A percentile compares a stretch with the other conserved stretches of the same genome.
Conservation (phyloP, 73 alveolate species). For the Stentor roeselii region DNA sequence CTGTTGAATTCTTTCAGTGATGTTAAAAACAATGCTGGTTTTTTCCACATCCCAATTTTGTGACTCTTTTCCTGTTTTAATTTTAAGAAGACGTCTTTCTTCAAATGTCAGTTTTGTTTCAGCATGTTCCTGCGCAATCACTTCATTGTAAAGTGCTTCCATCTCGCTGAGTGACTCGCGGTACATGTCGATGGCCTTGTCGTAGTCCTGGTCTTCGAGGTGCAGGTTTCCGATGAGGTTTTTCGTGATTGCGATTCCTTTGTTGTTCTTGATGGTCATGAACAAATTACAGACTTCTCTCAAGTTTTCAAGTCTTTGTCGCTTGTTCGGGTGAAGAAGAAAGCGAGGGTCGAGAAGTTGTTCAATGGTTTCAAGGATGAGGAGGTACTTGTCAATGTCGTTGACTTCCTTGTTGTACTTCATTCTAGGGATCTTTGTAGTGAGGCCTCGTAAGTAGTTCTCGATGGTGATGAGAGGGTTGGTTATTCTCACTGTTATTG, state of each 20-base stretch:
- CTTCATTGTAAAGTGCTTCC: background rate
- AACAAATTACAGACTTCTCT: background rate
- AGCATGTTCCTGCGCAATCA: slow-evolving; percentile 2
- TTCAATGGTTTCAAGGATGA: background rate
- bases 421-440: background rate
- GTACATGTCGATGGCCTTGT: background rate
- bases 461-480: background rate
- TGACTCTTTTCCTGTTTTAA: background rate
- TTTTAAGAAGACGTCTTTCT: background rate
- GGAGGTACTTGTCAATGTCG: background rate
- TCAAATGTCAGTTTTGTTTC: background rate
- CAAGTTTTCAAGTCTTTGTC: background rate
- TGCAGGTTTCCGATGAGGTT: slow-evolving; percentile 4
- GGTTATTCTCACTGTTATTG: slow-evolving; percentile 9
- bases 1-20: background rate
- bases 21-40: background rate
- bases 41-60: background rate
- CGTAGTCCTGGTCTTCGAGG: background rate
- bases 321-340: background rate
- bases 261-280: background rate
- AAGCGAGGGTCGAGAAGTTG: background rate
- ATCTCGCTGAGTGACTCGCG: background rate
- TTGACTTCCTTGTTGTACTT: background rate
- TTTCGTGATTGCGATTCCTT: background rate
- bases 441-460: background rate